Conservation (phyloP, 257 asterid genomes). For the Solanum chmielewskii region DNA sequence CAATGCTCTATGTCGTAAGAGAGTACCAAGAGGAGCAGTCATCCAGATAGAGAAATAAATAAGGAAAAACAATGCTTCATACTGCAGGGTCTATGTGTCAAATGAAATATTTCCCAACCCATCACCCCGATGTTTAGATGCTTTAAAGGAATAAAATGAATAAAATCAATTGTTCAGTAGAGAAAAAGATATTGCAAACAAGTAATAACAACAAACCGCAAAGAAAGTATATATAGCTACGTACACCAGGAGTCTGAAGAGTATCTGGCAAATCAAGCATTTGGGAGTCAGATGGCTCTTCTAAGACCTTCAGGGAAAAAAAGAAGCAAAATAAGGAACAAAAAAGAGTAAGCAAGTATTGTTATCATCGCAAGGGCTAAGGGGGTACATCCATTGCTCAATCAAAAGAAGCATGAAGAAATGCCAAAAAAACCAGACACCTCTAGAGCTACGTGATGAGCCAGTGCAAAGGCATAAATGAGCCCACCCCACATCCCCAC, state of each 20-base stretch:
- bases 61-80: background rate
- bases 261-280: constrained; percentile 39
- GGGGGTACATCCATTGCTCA: background rate
- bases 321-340: background rate
- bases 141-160: background rate
- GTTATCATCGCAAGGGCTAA: background rate
- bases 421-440: background rate
- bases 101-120: background rate
- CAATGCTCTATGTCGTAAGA: background rate
- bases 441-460: background rate
- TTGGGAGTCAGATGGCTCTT: constrained; percentile 51
- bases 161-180: background rate
- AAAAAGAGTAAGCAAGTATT: background rate
- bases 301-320: constrained; percentile 39
- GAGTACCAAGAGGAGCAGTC: background rate
- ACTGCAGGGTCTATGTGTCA: background rate
- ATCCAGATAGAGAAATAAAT: background rate
- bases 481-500: background rate
- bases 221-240: constrained; percentile 3
- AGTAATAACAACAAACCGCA: background rate
- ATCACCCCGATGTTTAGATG: background rate
- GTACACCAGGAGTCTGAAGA: constrained; percentile 75
- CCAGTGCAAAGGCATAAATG: background rate
- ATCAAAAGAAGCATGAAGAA: background rate
- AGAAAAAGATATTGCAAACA: background rate